Conservation (phyloP, 805 yeast genomes). For the Candida ulmi region DNA sequence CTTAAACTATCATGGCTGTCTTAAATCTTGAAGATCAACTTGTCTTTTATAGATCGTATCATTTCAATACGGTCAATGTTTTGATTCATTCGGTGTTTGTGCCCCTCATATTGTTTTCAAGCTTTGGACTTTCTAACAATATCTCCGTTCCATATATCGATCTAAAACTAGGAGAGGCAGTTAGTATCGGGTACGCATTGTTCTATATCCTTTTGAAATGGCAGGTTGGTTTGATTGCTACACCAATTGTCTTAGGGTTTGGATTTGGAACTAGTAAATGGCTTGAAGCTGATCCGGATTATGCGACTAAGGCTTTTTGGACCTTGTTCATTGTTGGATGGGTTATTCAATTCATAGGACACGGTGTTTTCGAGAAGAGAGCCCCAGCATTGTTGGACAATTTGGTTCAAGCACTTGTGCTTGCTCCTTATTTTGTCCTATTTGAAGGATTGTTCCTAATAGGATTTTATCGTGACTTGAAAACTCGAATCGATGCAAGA, state of each 20-base stretch:
- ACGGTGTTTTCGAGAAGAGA: conserved; percentile 70
- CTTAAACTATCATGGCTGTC: too few species aligned
- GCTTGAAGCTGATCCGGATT: conserved; percentile 13
- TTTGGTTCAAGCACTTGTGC: conserved; percentile 73
- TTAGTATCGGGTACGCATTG: conserved; percentile 42
- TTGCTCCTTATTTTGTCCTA: conserved; percentile 87
- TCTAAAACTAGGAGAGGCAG: conserved; percentile 41
- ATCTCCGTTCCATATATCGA: conserved; percentile 15
- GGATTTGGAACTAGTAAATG: conserved; percentile 21
- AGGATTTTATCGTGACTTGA: conserved; percentile 55
- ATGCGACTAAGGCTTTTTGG: conserved; percentile 8
- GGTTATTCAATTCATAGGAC: conserved; percentile 86
- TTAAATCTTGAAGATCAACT: conserved; percentile 33
- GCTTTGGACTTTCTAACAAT: conserved; percentile 36
- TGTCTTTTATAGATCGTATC: conserved; percentile 56
- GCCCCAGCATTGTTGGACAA: conserved; percentile 88
- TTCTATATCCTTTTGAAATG: conserved; percentile 60
- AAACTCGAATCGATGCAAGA: conserved; percentile 25
- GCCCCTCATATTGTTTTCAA: conserved; percentile 64
- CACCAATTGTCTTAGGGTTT: conserved; percentile 30
- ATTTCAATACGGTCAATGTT: conserved; percentile 54
- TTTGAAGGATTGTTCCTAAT: conserved; percentile 67
- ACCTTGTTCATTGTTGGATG: conserved; percentile 53
- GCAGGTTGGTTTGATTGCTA: conserved; percentile 39
- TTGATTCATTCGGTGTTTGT: conserved; percentile 73